Conservation (phyloP, 2,329 filamentous ascomycete genomes). For the Penicillium brevicompactum region DNA sequence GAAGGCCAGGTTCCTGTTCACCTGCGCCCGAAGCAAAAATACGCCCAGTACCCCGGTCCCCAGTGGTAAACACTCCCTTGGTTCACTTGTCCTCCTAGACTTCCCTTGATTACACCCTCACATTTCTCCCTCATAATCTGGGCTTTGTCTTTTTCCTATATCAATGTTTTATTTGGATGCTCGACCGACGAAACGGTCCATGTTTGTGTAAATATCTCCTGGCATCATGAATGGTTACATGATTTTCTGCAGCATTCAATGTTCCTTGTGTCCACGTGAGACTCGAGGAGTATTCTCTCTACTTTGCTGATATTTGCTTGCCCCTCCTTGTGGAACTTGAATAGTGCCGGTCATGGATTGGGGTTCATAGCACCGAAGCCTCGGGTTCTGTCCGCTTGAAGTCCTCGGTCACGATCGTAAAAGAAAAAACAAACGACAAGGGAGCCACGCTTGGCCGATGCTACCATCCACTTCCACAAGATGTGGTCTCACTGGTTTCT, state of each 20-base stretch:
- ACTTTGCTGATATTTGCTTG: not conserved
- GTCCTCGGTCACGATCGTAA: not conserved
- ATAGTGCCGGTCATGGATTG: not conserved
- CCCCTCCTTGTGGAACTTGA: not conserved
- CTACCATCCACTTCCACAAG: not conserved
- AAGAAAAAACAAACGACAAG: not conserved
- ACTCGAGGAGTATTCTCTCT: conserved; percentile 1
- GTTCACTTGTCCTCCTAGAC: conserved; percentile 11
- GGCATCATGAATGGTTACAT: conserved; percentile 41
- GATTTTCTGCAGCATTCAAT: conserved; percentile 24
- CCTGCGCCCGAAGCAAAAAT: conserved; percentile 60
- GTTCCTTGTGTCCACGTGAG: conserved; percentile 5
- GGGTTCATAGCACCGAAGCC: not conserved
- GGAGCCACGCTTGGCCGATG: not conserved
- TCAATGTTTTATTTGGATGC: conserved; percentile 26
- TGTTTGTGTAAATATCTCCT: conserved; percentile 42
- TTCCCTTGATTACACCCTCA: conserved; percentile 10
- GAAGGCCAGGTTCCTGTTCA: conserved; percentile 72
- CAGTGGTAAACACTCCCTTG: conserved; percentile 35
- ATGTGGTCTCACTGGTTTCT: not conserved
- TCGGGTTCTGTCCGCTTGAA: not conserved
- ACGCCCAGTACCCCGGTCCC: conserved; percentile 42
- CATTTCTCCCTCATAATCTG: conserved; percentile 12
- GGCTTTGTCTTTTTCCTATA: conserved; percentile 24
- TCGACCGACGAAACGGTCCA: conserved; percentile 22